phyloP scores from a whole-genome alignment of 2,329 filamentous ascomycete genomes.

The Colletotrichum sp. region DNA sequence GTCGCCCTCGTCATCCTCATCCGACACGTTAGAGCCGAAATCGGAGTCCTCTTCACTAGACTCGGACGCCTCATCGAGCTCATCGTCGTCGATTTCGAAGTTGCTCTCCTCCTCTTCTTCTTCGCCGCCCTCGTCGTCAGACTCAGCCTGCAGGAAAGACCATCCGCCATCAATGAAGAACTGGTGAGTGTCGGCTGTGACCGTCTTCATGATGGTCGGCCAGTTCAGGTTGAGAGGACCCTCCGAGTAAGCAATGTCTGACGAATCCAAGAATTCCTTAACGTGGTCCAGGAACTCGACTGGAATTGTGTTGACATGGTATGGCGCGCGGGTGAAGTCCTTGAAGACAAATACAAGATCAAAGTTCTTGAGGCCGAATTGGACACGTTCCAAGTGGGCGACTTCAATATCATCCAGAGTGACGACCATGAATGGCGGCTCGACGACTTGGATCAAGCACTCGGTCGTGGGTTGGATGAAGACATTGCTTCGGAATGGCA shows the following conservation, averaged over 20 bases:
- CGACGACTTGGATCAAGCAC: slow-evolving; percentile 94
- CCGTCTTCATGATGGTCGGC: slow-evolving; percentile 99
- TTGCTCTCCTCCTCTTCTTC: slow-evolving; percentile 87
- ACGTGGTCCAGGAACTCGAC: slow-evolving; percentile 94
- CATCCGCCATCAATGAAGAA: slow-evolving; percentile 97
- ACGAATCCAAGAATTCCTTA: slow-evolving; percentile 96
- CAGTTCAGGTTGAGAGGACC: slow-evolving; percentile 98
- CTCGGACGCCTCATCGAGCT: slow-evolving; percentile 82
- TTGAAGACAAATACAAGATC: slow-evolving; percentile 99
- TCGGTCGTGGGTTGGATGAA: slow-evolving; percentile 96
- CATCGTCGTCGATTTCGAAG: slow-evolving; percentile 88
- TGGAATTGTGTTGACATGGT: slow-evolving; percentile 97
- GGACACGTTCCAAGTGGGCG: slow-evolving; percentile 92
- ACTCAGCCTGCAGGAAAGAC: slow-evolving; percentile 88
- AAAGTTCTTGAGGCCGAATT: slow-evolving; percentile 98
- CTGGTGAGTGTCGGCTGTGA: slow-evolving; percentile 88
- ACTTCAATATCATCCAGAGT: slow-evolving; percentile 96
- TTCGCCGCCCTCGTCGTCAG: slow-evolving; percentile 79
- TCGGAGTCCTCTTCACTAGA: slow-evolving; percentile 85
- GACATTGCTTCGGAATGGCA: slow-evolving; percentile 94
- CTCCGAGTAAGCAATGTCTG: slow-evolving; percentile 92
- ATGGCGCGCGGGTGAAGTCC: slow-evolving; percentile 88
- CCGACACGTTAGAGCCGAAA: slow-evolving; percentile 87
- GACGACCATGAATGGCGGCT: slow-evolving; percentile 95
- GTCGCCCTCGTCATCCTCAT: slow-evolving; percentile 80